A percentile compares a stretch with the other conserved stretches of the same genome.
phyloP scores from a whole-genome alignment of 495 filamentous ascomycete genomes.

The Penicillium simplicissimum region DNA sequence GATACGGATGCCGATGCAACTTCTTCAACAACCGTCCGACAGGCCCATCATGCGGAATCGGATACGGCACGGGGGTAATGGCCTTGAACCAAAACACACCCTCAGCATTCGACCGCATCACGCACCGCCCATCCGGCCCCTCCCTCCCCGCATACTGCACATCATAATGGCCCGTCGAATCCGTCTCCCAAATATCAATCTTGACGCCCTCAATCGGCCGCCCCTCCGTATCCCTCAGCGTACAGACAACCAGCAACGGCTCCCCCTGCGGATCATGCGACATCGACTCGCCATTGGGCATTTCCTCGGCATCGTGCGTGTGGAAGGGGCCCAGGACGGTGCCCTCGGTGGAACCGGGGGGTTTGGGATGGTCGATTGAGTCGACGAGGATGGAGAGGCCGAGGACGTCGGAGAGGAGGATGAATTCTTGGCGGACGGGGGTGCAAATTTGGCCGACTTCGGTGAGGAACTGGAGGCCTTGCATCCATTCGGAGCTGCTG shows the following conservation, averaged over 20 bases:
- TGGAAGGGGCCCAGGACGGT: conserved; percentile 94
- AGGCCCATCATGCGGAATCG: conserved; percentile 87
- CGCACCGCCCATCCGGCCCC: conserved; percentile 76
- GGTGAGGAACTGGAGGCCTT: conserved; percentile 67
- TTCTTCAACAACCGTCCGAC: conserved; percentile 74
- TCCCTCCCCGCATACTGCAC: conserved; percentile 74
- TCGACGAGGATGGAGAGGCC: conserved; percentile 90
- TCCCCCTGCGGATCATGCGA: conserved; percentile 59
- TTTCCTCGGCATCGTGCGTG: conserved; percentile 77
- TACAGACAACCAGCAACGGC: conserved; percentile 76
- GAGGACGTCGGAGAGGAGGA: conserved; percentile 88
- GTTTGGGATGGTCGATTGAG: conserved; percentile 89
- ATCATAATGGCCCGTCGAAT: conserved; percentile 84
- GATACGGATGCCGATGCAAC: conserved; percentile 74
- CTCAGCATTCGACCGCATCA: conserved; percentile 68
- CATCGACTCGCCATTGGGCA: conserved; percentile 66
- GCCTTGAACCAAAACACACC: conserved; percentile 88
- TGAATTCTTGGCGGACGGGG: conserved; percentile 84
- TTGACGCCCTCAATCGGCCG: conserved; percentile 68
- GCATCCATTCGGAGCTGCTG: conserved; percentile 79
- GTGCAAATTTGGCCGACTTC: conserved; percentile 71
- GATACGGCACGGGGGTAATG: conserved; percentile 84
- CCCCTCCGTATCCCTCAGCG: conserved; percentile 66
- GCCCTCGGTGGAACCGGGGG: conserved; percentile 72
- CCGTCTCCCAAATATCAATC: conserved; percentile 94